phyloP scores from a whole-genome alignment of 2,329 filamentous ascomycete species.

The Xylariales sp. region DNA sequence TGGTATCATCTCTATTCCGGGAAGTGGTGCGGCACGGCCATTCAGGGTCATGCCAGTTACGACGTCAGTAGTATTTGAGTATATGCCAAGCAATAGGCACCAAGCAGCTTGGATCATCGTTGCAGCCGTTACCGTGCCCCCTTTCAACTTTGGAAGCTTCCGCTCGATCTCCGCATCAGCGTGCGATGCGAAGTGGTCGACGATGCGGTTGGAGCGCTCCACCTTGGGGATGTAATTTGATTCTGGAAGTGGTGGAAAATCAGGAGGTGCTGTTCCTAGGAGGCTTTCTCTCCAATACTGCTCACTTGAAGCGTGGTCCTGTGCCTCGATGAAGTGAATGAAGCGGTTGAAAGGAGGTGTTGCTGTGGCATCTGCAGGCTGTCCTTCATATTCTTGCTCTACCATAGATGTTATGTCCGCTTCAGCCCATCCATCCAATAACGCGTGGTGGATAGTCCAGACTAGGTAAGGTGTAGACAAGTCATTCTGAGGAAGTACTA shows the following conservation, averaged over 20 bases:
- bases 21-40: neutral
- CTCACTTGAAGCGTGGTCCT: neutral
- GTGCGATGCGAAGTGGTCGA: neutral
- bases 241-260: neutral
- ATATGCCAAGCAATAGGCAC: neutral
- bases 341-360: slow-evolving; percentile 2
- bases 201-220: neutral
- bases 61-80: neutral
- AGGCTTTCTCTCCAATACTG: neutral
- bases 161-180: neutral
- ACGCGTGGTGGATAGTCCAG: slow-evolving; percentile 1
- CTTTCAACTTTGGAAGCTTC: neutral
- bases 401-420: neutral
- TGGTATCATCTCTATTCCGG: neutral
- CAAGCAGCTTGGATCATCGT: slow-evolving; percentile 3
- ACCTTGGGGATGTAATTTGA: neutral
- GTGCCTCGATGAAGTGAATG: neutral
- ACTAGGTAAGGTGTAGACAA: too few species aligned
- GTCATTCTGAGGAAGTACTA: neutral
- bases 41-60: neutral
- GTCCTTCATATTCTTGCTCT: neutral
- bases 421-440: neutral
- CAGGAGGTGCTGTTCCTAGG: neutral
- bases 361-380: neutral
- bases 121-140: neutral